phyloP scores from a whole-genome alignment of 768 basidiomycete genomes.

The Panaeolus papilionaceus region DNA sequence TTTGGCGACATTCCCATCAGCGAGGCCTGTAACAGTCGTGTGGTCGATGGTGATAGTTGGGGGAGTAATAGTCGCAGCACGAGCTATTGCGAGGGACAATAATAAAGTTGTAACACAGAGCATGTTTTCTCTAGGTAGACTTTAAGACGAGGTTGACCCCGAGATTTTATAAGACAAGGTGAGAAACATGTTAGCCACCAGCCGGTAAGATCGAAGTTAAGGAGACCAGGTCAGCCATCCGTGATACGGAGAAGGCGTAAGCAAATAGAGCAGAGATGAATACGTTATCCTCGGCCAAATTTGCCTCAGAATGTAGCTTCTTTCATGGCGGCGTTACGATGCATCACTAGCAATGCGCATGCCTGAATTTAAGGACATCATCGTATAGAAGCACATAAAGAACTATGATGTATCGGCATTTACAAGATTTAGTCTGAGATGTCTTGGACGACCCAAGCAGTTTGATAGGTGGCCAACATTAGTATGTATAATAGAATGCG shows the following conservation, averaged over 20 bases:
- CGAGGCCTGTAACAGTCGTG: constrained; percentile 50
- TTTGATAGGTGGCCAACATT: too few species aligned
- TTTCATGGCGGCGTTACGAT: not conserved
- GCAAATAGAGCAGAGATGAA: not conserved
- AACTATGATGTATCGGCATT: not conserved
- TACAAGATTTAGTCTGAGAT: too few species aligned
- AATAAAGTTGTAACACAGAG: not conserved
- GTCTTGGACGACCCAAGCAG: too few species aligned
- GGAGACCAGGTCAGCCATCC: not conserved
- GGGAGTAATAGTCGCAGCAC: not conserved
- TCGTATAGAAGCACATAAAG: not conserved
- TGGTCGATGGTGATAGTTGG: constrained; percentile 47
- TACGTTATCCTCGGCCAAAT: not conserved
- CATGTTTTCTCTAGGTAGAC: not conserved
- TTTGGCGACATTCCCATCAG: constrained; percentile 36
- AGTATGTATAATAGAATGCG: too few species aligned
- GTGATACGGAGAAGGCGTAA: not conserved
- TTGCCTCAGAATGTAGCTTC: not conserved
- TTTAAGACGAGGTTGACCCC: not conserved
- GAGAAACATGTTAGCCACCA: not conserved
- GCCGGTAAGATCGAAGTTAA: not conserved
- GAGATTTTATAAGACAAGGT: not conserved
- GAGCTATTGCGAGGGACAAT: constrained; percentile 2
- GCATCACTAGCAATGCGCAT: not conserved
- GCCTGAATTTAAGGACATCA: not conserved